phyloP scores from a whole-genome alignment of 2,329 filamentous ascomycete genomes.

The Colletotrichum tropicicola region DNA sequence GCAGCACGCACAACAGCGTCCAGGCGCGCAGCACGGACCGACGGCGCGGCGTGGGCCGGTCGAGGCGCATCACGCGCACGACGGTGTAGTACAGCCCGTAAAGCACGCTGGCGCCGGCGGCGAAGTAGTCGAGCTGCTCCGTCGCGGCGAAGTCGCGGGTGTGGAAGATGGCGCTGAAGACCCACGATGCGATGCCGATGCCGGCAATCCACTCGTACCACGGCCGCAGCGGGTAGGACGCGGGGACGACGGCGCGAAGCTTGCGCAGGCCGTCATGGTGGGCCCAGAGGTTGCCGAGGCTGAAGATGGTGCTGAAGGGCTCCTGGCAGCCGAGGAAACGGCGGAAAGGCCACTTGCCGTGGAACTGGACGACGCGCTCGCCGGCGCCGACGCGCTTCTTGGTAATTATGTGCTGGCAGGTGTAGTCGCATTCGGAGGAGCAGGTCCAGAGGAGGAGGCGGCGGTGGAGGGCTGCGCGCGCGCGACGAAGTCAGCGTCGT shows the following conservation, averaged over 20 bases:
- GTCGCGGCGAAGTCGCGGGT: conserved; percentile 85
- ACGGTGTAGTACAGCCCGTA: conserved; percentile 91
- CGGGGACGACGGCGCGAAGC: conserved; percentile 75
- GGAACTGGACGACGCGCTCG: conserved; percentile 85
- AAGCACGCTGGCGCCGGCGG: conserved; percentile 86
- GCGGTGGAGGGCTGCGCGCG: conserved; percentile 75
- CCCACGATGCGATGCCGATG: conserved; percentile 85
- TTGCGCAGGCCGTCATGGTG: conserved; percentile 81
- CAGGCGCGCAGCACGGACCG: conserved; percentile 72
- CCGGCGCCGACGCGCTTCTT: conserved; percentile 71
- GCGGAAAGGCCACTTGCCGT: conserved; percentile 98
- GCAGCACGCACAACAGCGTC: conserved; percentile 74
- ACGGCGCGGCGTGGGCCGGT: conserved; percentile 58
- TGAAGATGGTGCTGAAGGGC: conserved; percentile 93
- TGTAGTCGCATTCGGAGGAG: conserved; percentile 94
- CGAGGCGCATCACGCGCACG: conserved; percentile 84
- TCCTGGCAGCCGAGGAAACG: conserved; percentile 94
- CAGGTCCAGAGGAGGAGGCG: conserved; percentile 93
- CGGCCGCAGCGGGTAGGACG: conserved; percentile 76
- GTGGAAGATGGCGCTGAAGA: conserved; percentile 91
- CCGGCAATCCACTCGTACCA: conserved; percentile 86
- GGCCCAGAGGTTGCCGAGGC: conserved; percentile 87
- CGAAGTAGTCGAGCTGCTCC: conserved; percentile 97
- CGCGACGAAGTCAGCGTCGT: conserved; percentile 18
- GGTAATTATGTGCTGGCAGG: conserved; percentile 94